A percentile compares a stretch with the other conserved stretches of the same genome.
Conservation (phyloP, 179 eudicot species). For the Beta lomatogona region DNA sequence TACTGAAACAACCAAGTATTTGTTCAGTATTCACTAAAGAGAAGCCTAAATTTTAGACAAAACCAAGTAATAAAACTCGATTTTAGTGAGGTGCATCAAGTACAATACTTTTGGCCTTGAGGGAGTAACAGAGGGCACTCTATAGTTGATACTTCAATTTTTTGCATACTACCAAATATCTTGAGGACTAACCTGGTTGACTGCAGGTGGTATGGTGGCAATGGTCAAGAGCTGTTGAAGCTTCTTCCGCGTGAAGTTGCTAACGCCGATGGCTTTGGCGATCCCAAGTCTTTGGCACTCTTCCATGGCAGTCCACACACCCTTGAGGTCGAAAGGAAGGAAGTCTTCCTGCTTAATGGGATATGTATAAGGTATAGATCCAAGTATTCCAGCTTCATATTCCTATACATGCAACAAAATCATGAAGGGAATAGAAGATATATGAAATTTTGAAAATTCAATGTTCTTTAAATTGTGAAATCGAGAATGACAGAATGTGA, state of each 20-base stretch:
- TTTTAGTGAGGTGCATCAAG: too few species aligned
- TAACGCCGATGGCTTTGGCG: conserved; percentile 59
- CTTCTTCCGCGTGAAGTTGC: conserved; percentile 59
- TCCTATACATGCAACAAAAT: conserved; percentile 30
- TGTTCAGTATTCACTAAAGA: too few species aligned
- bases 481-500: too few species aligned
- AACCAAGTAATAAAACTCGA: too few species aligned
- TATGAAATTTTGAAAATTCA: too few species aligned
- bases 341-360: conserved; percentile 42
- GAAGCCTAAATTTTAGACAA: too few species aligned
- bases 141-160: too few species aligned
- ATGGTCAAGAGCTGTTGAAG: conserved; percentile 39
- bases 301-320: conserved; percentile 73
- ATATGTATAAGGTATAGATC: conserved; percentile 61
- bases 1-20: too few species aligned
- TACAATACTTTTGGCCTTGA: too few species aligned
- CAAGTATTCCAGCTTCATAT: conserved; percentile 53
- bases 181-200: conserved; percentile 51
- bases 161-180: not conserved
- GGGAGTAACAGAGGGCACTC: too few species aligned
- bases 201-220: conserved; percentile 64
- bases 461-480: too few species aligned
- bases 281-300: conserved; percentile 60
- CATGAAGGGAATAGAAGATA: too few species aligned
- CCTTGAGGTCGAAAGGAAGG: conserved; percentile 42